Base-by-base conservation (phyloP, 169 alveolate genomes). In the Nephromyces sp. region DNA sequence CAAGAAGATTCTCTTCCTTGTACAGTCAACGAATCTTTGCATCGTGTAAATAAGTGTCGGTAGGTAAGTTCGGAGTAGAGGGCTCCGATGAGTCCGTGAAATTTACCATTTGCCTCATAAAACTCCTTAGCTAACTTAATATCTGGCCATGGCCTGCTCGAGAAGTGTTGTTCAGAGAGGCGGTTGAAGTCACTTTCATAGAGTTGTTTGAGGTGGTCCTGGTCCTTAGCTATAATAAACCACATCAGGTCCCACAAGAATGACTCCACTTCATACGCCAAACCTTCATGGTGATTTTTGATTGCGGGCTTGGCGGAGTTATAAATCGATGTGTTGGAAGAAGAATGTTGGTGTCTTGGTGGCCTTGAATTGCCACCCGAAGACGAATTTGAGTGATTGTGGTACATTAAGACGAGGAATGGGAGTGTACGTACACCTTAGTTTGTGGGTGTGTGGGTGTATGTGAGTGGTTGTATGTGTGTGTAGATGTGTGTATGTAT, bases 241-340 rank as follows among this genome's bases (percentile, higher is more conserved):
- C 85, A 91, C 80, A 84, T 84, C 29, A 88, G 77, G 66, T 83
- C 53, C 28, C 86, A 76, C 28, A 88, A 72, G 72, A 88, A 88
- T 0, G 79, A 82, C 52, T 80, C 89, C n/a, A 88, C 93, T 75
- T 88, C 93, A n/a, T n/a, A n/a, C n/a, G n/a, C n/a, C n/a, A n/a
- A n/a, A n/a, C n/a, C n/a, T n/a, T n/a, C n/a, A n/a, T n/a, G n/a
- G n/a, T n/a, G n/a, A n/a, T n/a, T n/a, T n/a, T n/a, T n/a, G n/a
- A n/a, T n/a, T n/a, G n/a, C n/a, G n/a, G n/a, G n/a, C n/a, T n/a
- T n/a, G n/a, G n/a, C n/a, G n/a, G n/a, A n/a, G n/a, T n/a, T n/a
- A n/a, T n/a, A n/a, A n/a, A n/a, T n/a, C n/a, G n/a, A n/a, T n/a
- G n/a, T n/a, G n/a, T n/a, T n/a, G n/a, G n/a, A n/a, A n/a, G n/a